These are phyloP conservation scores for Hibiscus tridactylites DNA, from an alignment of 345 rosid genomes.

Conservation along the genomic window DNA sequence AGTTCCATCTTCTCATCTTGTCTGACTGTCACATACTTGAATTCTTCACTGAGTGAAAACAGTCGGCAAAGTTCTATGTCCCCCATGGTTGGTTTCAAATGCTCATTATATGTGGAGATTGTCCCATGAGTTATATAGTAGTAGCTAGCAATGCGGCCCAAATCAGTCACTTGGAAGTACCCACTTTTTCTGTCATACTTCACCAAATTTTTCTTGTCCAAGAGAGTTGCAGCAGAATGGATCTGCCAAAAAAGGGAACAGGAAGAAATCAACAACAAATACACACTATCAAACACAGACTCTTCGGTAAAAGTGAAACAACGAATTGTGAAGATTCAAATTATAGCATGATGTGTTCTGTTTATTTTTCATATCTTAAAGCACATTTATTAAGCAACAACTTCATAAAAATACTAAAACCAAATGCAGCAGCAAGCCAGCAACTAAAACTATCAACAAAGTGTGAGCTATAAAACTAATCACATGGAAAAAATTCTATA, in stretches of 20 bases:
- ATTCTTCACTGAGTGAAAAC: conserved; percentile 88
- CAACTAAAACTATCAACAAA: neutral
- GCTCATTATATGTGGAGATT: conserved; percentile 81
- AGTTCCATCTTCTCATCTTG: conserved; percentile 99
- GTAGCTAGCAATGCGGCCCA: conserved; percentile 99
- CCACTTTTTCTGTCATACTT: conserved; percentile 92
- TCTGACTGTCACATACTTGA: conserved; percentile 87
- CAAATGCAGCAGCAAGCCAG: neutral
- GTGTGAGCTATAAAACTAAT: neutral
- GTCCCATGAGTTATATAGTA: conserved; percentile 92
- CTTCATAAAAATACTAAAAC: neutral
- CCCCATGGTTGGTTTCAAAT: conserved; percentile 96
- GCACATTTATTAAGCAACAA: neutral
- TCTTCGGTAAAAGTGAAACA: neutral
- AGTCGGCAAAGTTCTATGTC: conserved; percentile 84
- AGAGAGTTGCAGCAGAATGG: conserved; percentile 79
- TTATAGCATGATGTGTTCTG: neutral
- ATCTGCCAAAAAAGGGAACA: conserved; percentile 34
- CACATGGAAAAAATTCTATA: neutral
- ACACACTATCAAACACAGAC: too few species aligned
- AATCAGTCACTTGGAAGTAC: conserved; percentile 87
- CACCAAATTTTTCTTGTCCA: conserved; percentile 86
- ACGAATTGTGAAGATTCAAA: neutral
- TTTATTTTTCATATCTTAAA: neutral
- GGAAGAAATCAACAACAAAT: neutral